Evolutionary conservation across 257 asterid genomes (phyloP), one percentile per base, ranked within the genome.

Genomic region (Penstemon newberryi): DNA sequence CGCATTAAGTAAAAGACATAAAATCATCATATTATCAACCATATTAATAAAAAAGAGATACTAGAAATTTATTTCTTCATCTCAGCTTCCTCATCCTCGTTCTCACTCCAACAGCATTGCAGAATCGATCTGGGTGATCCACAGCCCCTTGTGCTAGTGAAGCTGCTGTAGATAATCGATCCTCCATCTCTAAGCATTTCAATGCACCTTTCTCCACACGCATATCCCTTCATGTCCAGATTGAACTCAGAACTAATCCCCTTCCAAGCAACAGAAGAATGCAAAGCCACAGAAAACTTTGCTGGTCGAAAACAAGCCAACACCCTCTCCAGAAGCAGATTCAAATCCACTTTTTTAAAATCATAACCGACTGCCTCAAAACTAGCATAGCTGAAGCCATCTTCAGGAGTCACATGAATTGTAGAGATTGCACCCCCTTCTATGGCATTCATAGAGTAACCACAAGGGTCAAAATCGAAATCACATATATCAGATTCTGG

Each of bases 381-480:
- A 46, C 92, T 86, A 5, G 92, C 82, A 45, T 83, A 86, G 54
- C 92, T 86, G 80, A 86, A 86, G 5, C 86, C 89, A 70, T 83
- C 89, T 64, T 86, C 87, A 0, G 86, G 92, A 0, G 89, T 86
- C 33, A 81, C 77, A 7, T 81, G 92, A 65, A 84, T 81, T 1
- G 83, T 84, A 1, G 92, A 86, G 43, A 81, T 59, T 6, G 89
- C 92, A 2, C 51, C 41, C 8, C 83, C 85, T 61, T 86, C 89
- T 0, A 79, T 54, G 0, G 87, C 76, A 58, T 86, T 86, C 89
- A 86, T 83, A n/a, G 89, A 86, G 77, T 83, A 86, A 4, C 92
- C 92, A 50, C 92, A 86, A 2, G 89, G 92, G 7, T 83, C 89
- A 12, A 86, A 86, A 11, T 83, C 89, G 11, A 83, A 86, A 56